Conservation (phyloP, 441 rosid species). For the Croton laevigatus region DNA sequence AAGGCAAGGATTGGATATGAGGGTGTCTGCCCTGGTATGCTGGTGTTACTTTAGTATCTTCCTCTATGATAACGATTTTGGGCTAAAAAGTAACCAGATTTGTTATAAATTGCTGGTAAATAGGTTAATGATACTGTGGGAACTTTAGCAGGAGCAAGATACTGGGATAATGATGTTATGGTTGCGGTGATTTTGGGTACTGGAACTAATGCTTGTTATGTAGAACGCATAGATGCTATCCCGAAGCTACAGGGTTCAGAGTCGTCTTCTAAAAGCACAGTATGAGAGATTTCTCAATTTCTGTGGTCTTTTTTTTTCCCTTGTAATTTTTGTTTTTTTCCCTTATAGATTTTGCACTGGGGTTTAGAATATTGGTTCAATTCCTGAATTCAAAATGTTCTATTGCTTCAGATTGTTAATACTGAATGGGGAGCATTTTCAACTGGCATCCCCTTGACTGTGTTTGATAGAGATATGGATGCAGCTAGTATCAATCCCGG, state of each 20-base stretch:
- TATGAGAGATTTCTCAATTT: slow-evolving; percentile 23
- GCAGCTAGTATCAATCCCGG: slow-evolving; percentile 73
- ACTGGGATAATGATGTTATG: slow-evolving; percentile 86
- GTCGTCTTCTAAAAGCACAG: slow-evolving; percentile 52
- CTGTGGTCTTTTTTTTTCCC: neutral
- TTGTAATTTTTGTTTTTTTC: neutral
- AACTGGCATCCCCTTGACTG: slow-evolving; percentile 63
- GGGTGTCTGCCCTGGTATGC: slow-evolving; percentile 77
- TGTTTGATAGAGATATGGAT: slow-evolving; percentile 76
- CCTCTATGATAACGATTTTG: neutral
- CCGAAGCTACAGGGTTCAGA: slow-evolving; percentile 49
- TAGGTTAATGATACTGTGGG: slow-evolving; percentile 88
- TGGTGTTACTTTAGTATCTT: slow-evolving; percentile 4
- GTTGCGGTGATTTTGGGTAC: slow-evolving; percentile 92
- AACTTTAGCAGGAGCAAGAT: slow-evolving; percentile 81
- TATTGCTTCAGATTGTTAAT: slow-evolving; percentile 54
- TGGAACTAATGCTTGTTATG: slow-evolving; percentile 92
- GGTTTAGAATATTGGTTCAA: neutral
- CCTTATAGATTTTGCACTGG: too few species aligned
- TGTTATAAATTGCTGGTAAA: slow-evolving; percentile 6
- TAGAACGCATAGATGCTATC: slow-evolving; percentile 60
- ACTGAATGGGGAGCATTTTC: slow-evolving; percentile 96
- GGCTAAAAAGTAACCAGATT: slow-evolving; percentile 8
- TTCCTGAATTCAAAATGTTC: slow-evolving; percentile 14
- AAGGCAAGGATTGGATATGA: slow-evolving; percentile 62